phyloP scores from a whole-genome alignment of 139 green algal genomes.

The Mesotaenium endlicherianum region DNA sequence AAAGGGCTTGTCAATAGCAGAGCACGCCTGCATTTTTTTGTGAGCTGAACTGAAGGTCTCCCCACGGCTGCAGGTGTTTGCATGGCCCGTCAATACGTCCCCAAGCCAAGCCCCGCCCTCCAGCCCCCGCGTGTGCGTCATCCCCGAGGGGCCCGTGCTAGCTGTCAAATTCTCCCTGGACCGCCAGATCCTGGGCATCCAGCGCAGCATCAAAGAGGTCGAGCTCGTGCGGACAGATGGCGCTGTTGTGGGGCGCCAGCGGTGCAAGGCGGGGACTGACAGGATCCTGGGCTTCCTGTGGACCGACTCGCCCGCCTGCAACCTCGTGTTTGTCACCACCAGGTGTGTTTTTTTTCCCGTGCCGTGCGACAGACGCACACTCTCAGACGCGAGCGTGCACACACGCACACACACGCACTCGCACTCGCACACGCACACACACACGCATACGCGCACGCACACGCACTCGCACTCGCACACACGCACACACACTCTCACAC shows the following conservation, averaged over 20 bases:
- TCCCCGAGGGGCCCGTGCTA: constrained; percentile 42
- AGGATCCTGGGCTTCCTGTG: constrained; percentile 58
- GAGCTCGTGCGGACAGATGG: constrained; percentile 31
- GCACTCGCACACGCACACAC: too few relatives aligned
- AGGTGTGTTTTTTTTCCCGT: too few relatives aligned
- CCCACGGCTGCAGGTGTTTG: constrained; percentile 13
- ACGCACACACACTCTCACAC: too few relatives aligned
- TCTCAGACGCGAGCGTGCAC: too few relatives aligned
- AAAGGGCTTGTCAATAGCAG: too few relatives aligned
- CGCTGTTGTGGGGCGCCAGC: constrained; percentile 14
- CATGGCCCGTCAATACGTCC: background rate
- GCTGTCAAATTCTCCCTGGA: constrained; percentile 51
- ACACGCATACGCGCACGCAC: too few relatives aligned
- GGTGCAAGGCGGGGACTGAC: constrained; percentile 22
- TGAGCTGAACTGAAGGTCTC: too few relatives aligned
- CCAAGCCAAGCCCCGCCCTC: background rate
- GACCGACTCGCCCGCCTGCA: constrained; percentile 32
- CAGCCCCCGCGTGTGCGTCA: background rate
- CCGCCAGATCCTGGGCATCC: constrained; percentile 37
- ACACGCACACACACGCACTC: too few relatives aligned
- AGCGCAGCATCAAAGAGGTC: constrained; percentile 32
- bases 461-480: too few relatives aligned
- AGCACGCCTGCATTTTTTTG: too few relatives aligned
- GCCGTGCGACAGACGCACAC: too few relatives aligned
- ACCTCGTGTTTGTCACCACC: constrained; percentile 55